Evolutionary conservation across 768 basidiomycete genomes (phyloP), one percentile per base, ranked within the genome.

Genomic region (Rhodotorula sphaerocarpa): DNA sequence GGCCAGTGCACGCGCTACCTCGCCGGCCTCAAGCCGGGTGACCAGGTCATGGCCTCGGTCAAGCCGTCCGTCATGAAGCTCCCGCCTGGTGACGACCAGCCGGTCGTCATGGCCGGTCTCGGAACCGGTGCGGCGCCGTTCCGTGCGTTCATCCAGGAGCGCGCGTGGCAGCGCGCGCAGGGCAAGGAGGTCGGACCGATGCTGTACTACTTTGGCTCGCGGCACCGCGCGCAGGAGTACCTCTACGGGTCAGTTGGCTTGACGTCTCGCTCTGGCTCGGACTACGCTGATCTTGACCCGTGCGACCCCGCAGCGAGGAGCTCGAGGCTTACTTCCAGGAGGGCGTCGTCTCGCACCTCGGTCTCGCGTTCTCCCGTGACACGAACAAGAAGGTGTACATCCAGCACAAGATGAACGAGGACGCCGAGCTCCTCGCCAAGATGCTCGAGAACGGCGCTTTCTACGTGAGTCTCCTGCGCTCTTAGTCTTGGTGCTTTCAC

Each of bases 41-140:
- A 89, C 74, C 86, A 93, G 76, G 91, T 96, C 27, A 96, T 91
- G 0, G 93, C 95, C 14, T 96, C 92, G 10, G 86, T 97, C 77
- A 95, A 95, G 76, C 95, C 95, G 30, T 95, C 91, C 73, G 95
- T 99, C 33, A 97, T 99, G 95, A 97, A 96, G 87, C 79, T 97
- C 9, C 95, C 95, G 56, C 86, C 86, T 1, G 81, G 83, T 73
- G 79, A 84, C 73, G 81, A 79, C 50, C 91, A 93, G 73, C 95
- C 95, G 43, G 80, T 99, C 76, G 93, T 97, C 76, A 91, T 99
- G 89, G 90, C 93, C 39, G 95, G 95, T 68, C 84, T 99, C 34
- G 95, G 95, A 52, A 99, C 95, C 6, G 95, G 93, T 59, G 95
- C 91, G 14, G 95, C 95, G 16, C 95, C 95, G 28, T 99, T 99